Conservation (phyloP, 768 basidiomycete species). For the Mrakia gelida region DNA sequence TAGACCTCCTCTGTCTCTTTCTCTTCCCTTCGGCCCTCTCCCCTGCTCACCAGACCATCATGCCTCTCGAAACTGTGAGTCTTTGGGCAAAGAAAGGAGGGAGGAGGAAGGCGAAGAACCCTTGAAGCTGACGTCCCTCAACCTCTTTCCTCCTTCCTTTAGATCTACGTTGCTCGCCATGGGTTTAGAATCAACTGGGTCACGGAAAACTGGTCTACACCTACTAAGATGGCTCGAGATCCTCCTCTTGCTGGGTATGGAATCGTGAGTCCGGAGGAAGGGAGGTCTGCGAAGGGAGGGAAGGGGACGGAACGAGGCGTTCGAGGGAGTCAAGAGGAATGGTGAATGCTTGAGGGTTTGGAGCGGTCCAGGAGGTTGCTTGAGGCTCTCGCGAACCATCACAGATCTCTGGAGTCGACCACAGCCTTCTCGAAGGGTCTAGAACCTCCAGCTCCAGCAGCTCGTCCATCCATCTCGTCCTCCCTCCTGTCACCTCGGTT, state of each 20-base stretch:
- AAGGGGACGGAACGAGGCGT: neutral
- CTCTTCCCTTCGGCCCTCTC: neutral
- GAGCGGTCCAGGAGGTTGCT: neutral
- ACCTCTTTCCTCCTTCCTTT: too few relatives aligned
- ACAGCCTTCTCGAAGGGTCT: too few relatives aligned
- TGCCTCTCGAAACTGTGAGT: conserved; percentile 13
- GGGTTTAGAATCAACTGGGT: conserved; percentile 44
- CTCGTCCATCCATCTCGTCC: neutral
- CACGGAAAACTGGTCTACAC: conserved; percentile 39
- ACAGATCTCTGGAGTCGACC: too few relatives aligned
- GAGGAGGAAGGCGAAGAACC: neutral
- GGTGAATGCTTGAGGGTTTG: neutral
- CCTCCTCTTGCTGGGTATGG: conserved; percentile 37
- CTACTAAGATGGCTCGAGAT: conserved; percentile 42
- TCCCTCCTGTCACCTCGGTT: neutral
- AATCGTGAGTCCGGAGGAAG: too few relatives aligned
- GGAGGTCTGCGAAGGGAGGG: too few relatives aligned
- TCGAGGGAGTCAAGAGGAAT: too few relatives aligned
- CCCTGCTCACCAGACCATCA: neutral
- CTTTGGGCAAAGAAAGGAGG: neutral
- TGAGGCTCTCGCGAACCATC: too few relatives aligned
- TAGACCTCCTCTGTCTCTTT: neutral
- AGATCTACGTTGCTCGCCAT: conserved; percentile 43
- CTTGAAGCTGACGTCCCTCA: neutral
- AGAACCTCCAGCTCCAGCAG: too few relatives aligned